These are phyloP conservation scores for Malassezia dermatis DNA, from an alignment of 1,284 basidiomycete genomes.

Conservation along the genomic window DNA sequence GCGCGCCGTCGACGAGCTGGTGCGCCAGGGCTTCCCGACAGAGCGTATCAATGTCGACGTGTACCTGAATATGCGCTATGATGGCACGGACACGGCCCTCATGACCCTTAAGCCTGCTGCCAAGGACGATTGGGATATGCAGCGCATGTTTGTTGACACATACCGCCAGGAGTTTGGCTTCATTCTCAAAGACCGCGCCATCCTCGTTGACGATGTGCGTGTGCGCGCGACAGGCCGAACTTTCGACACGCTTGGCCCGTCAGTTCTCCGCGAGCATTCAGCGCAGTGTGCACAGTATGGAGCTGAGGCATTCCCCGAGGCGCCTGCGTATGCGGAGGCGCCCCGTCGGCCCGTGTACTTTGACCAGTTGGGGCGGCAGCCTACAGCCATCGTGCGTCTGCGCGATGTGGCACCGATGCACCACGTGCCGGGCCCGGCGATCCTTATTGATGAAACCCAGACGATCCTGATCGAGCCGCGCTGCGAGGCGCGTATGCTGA, in stretches of 20 bases:
- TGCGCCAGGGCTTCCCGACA: constrained; percentile 66
- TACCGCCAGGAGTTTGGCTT: constrained; percentile 65
- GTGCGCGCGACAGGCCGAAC: constrained; percentile 70
- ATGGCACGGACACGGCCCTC: constrained; percentile 72
- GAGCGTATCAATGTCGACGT: constrained; percentile 64
- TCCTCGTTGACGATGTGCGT: constrained; percentile 85
- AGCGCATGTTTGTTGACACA: constrained; percentile 59
- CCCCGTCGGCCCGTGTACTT: constrained; percentile 62
- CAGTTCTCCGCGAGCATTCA: constrained; percentile 61
- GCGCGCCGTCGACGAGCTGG: constrained; percentile 58
- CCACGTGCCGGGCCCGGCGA: constrained; percentile 65
- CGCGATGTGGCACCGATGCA: constrained; percentile 61
- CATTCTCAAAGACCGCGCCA: constrained; percentile 62
- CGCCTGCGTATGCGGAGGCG: constrained; percentile 49
- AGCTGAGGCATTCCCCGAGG: constrained; percentile 49
- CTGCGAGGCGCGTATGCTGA: constrained; percentile 31
- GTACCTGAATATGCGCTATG: constrained; percentile 58
- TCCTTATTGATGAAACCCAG: constrained; percentile 85
- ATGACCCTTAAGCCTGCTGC: constrained; percentile 62
- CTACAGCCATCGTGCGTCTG: constrained; percentile 70
- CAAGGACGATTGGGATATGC: constrained; percentile 59
- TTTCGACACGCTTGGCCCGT: constrained; percentile 68
- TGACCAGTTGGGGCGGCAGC: constrained; percentile 61
- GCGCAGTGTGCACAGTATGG: constrained; percentile 45
- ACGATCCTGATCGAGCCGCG: constrained; percentile 61